Evolutionary conservation across 1,139 yeast genomes (phyloP), one percentile per base, ranked within the genome.

Genomic region (Protomyces pachydermus): DNA sequence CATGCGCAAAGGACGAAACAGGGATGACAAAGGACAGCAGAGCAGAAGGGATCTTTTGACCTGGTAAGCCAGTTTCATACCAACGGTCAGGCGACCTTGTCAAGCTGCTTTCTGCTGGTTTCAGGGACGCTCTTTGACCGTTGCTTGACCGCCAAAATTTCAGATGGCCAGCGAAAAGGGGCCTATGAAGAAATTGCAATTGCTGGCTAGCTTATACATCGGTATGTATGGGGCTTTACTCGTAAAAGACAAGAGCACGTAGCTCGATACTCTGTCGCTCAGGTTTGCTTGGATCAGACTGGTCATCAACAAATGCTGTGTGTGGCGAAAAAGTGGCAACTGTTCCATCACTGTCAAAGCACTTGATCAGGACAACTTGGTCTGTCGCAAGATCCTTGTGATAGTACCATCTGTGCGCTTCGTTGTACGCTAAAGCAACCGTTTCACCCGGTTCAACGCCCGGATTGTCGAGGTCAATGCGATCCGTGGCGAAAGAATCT

Each of bases 201-300:
- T n/a, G 42, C n/a, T 38, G n/a, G 8, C 42, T 38, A 38, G 42
- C 42, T 12, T 14, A 38, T 14, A 14, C 16, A 38, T 14, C 42
- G 10, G n/a, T 14, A 38, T 14, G 10, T 38, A 4, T 42, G 48
- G 2, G 23, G 20, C 23, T n/a, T 16, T 38, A 57, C 8, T 62
- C 56, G 57, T 65, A 67, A 46, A 70, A 70, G 16, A 70, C 70
- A 16, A 71, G 64, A n/a, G 72, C 69, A 28, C 73, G 57, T 5
- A 70, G 69, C 55, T 71, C 73, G 54, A 71, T 71, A 42, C 72
- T 70, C 63, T 71, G 70, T 28, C 73, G 48, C 16, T 66, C 68
- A 16, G 65, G 65, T 14, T 71, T 69, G 48, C 62, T 54, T 6
- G 61, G 48, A 3, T 65, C 66, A 5, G 70, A 65, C 18, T 67